Evolutionary conservation across 106 monocot genomes (phyloP), one percentile per base, ranked within the genome.

Genomic region (Acorus calamus): DNA sequence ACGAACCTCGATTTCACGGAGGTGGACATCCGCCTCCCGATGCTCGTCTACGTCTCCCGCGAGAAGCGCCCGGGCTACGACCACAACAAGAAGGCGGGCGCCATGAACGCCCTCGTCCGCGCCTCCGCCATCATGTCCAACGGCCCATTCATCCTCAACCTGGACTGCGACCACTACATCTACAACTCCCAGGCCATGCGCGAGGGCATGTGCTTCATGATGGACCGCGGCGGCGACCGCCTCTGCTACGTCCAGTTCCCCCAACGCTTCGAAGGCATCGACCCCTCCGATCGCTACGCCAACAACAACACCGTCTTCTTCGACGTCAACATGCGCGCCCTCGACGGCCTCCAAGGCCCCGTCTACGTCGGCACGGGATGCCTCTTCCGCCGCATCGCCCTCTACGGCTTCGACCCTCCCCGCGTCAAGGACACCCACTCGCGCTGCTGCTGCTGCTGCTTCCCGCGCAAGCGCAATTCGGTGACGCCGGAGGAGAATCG

Each of bases 81-180:
- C 56, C 94, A 94, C 79, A 94, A 94, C 77, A 94, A 94, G 74
- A 94, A 94, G 68, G 94, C 94, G 4, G 94, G 94, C 7, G 94
- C 94, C 10, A 94, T 94, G 94, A 89, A 96, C 61, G 96, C 91
- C 42, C 77, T 96, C 1, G 91, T 96, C 55, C 87, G 96, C 43
- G 73, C 96, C 13, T 96, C 96, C 47, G 96, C 96, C 49, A 73
- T 96, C 77, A 87, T 96, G 87, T 96, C 94, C 28, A 96, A 96
- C 53, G 93, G 93, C 45, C 86, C 93, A 14, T 93, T 93, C 74
- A 93, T 93, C 47, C 87, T 96, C 62, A 96, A 96, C 59, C 90
- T 96, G 42, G 94, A 96, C 71, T 96, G 94, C 46, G 94, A 96
- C 56, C 94, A 96, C 74, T 96, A 96, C 65, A 68, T 96, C 13